phyloP scores from a whole-genome alignment of 2,329 filamentous ascomycete genomes.

The Neoscytalidium dimidiatum region DNA sequence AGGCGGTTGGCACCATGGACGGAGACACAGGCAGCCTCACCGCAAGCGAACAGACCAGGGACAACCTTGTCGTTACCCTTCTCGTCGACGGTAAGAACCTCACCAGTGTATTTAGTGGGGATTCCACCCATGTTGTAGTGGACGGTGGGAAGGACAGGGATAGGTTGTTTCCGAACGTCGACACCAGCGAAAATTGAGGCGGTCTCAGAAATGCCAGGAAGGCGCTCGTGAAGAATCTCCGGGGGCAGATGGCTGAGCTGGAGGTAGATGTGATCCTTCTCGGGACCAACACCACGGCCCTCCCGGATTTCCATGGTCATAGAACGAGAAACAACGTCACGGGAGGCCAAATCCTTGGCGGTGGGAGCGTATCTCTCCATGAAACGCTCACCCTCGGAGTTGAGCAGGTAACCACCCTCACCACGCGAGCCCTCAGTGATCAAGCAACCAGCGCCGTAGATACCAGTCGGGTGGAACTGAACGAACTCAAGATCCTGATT shows the following conservation, averaged over 20 bases:
- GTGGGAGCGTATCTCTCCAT: slow-evolving; percentile 99
- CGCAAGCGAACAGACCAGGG: slow-evolving; percentile 91
- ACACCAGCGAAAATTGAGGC: slow-evolving; percentile 96
- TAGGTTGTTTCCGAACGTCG: slow-evolving; percentile 95
- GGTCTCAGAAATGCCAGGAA: slow-evolving; percentile 98
- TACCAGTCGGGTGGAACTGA: slow-evolving; percentile 98
- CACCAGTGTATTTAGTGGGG: slow-evolving; percentile 93
- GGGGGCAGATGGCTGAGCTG: slow-evolving; percentile 94
- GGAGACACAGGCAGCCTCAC: slow-evolving; percentile 95
- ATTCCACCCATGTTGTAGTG: slow-evolving; percentile 99
- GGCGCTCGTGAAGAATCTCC: slow-evolving; percentile 90
- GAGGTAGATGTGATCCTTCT: slow-evolving; percentile 98
- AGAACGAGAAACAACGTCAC: slow-evolving; percentile 94
- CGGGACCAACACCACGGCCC: slow-evolving; percentile 91
- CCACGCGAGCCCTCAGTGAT: slow-evolving; percentile 98
- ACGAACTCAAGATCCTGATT: slow-evolving; percentile 99
- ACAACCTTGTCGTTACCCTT: slow-evolving; percentile 89
- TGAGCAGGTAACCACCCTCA: slow-evolving; percentile 96
- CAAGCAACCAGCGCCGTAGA: slow-evolving; percentile 96
- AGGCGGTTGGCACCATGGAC: slow-evolving; percentile 98
- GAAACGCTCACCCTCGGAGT: slow-evolving; percentile 97
- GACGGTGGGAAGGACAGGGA: slow-evolving; percentile 92
- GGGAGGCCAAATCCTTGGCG: slow-evolving; percentile 94
- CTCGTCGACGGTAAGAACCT: slow-evolving; percentile 87
- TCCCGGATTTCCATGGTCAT: slow-evolving; percentile 99